Percentiles rank a stretch among this genome's conserved stretches.
Conservation (phyloP, 139 green algal genomes). For the Coelastrella sp. region DNA sequence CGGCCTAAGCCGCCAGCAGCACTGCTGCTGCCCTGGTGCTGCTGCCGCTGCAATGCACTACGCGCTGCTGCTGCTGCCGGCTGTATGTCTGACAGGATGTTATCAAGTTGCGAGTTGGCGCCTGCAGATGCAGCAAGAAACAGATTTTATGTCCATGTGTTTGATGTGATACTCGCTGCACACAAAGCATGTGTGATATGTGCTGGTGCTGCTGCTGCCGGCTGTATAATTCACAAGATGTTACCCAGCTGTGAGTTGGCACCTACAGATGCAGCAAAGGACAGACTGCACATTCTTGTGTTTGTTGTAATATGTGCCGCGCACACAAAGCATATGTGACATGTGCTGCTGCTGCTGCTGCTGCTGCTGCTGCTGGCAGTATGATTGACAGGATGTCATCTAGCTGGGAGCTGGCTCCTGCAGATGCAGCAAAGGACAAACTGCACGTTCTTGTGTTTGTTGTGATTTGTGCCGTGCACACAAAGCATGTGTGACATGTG, state of each 20-base stretch:
- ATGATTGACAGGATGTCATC: background rate
- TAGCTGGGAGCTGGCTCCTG: background rate
- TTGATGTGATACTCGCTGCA: no score
- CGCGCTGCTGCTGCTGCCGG: background rate
- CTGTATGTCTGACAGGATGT: background rate
- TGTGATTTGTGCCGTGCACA: no score
- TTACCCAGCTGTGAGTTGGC: no score
- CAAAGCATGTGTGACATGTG: no score
- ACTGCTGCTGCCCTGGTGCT: constrained; percentile 5
- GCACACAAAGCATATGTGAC: no score
- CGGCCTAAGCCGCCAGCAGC: background rate
- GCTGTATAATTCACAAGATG: no score
- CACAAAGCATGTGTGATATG: no score
- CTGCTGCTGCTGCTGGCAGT: background rate
- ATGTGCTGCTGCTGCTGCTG: constrained; percentile 1
- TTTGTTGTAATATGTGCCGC: background rate
- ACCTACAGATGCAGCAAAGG: background rate
- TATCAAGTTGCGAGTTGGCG: background rate
- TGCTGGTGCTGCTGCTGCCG: no score
- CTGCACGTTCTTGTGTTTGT: background rate
- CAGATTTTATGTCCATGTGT: background rate
- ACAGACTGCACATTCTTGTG: background rate
- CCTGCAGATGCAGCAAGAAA: constrained; percentile 7
- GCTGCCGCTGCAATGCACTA: constrained; percentile 13
- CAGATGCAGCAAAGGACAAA: constrained; percentile 13